phyloP scores from a whole-genome alignment of 2,329 filamentous ascomycete genomes.

The Lomentospora prolificans region DNA sequence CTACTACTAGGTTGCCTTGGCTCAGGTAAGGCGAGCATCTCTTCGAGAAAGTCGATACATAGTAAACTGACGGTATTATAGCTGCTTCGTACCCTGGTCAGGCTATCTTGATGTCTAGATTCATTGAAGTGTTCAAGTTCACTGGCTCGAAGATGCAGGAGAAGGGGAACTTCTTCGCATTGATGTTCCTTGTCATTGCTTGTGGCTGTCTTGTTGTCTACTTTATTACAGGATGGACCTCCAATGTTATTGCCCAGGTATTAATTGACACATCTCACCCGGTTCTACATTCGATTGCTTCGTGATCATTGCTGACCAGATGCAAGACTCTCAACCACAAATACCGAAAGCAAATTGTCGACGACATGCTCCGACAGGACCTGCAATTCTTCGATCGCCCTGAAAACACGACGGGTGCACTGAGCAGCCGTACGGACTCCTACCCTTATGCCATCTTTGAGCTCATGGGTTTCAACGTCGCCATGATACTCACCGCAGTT shows the following conservation, averaged over 20 bases:
- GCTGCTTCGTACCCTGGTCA: conserved; percentile 28
- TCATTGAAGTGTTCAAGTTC: conserved; percentile 24
- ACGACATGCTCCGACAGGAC: conserved; percentile 44
- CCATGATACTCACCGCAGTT: conserved; percentile 34
- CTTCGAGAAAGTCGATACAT: neutral
- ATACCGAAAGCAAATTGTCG: conserved; percentile 31
- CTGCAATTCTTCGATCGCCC: conserved; percentile 35
- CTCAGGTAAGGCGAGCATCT: conserved; percentile 14
- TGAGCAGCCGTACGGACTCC: conserved; percentile 25
- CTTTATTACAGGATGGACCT: conserved; percentile 23
- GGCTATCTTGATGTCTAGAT: conserved; percentile 30
- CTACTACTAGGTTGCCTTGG: conserved; percentile 21
- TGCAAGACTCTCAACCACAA: conserved; percentile 22
- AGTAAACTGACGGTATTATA: conserved; percentile 4
- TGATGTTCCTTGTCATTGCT: conserved; percentile 48
- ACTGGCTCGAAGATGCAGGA: conserved; percentile 16
- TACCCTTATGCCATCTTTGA: conserved; percentile 39
- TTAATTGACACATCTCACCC: conserved; percentile 1
- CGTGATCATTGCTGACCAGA: neutral
- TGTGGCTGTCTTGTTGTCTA: conserved; percentile 34
- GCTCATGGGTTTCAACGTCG: conserved; percentile 37
- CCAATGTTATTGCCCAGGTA: conserved; percentile 22
- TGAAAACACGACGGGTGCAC: conserved; percentile 26
- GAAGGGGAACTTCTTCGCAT: conserved; percentile 38
- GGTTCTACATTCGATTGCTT: too few species aligned